These are phyloP conservation scores for Orychophragmus violaceus DNA, from an alignment of 345 rosid genomes.

Conservation along the genomic window DNA sequence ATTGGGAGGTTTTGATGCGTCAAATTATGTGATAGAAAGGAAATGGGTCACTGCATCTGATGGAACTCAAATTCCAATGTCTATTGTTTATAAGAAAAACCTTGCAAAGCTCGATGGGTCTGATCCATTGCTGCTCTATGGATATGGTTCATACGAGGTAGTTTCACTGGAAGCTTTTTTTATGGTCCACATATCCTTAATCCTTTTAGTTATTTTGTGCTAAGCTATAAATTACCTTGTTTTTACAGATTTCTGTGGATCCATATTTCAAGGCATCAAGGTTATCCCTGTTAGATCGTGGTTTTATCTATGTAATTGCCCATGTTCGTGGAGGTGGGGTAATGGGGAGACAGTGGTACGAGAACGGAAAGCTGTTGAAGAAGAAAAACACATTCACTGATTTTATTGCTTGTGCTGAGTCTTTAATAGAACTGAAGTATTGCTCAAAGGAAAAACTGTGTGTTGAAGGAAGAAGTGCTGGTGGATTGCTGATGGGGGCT, in stretches of 20 bases:
- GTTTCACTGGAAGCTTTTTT: slow-evolving; percentile 11
- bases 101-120: slow-evolving; percentile 83
- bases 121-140: slow-evolving; percentile 72
- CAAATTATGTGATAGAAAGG: slow-evolving; percentile 71
- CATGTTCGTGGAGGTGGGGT: slow-evolving; percentile 98
- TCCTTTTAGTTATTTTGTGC: background rate
- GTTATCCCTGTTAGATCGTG: slow-evolving; percentile 84
- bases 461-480: slow-evolving; percentile 91
- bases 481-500: slow-evolving; percentile 90
- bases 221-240: slow-evolving; percentile 4
- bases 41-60: slow-evolving; percentile 84
- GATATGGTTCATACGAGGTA: slow-evolving; percentile 99
- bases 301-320: slow-evolving; percentile 77
- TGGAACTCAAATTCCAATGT: slow-evolving; percentile 72
- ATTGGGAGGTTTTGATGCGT: slow-evolving; percentile 83
- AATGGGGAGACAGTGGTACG: slow-evolving; percentile 98
- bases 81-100: slow-evolving; percentile 57
- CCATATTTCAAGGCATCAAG: slow-evolving; percentile 69
- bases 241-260: slow-evolving; percentile 52
- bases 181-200: background rate
- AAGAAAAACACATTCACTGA: slow-evolving; percentile 89
- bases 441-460: slow-evolving; percentile 76
- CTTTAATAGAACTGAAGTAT: slow-evolving; percentile 57
- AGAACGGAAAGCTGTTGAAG: slow-evolving; percentile 76
- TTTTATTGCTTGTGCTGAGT: slow-evolving; percentile 79